Evolutionary conservation across 2,329 filamentous ascomycete species (phyloP).

Genomic region (Penicillium sclerotigenum): DNA sequence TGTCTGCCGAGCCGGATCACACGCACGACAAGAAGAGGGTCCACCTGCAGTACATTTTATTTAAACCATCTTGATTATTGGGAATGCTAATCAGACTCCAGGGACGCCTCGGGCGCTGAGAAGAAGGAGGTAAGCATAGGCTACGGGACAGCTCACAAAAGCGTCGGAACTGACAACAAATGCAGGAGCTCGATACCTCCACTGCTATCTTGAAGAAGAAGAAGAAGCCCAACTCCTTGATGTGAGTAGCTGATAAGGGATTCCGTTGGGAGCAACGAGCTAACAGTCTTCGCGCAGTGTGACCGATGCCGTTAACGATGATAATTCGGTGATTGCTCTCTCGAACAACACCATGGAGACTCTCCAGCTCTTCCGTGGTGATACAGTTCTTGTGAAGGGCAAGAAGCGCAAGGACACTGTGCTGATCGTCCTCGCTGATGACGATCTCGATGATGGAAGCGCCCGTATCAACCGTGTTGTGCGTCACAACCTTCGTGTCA

Average conservation of each 20-base stretch:
- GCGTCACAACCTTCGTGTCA: conserved; percentile 95
- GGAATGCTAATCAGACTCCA: conserved; percentile 49
- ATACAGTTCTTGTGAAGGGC: conserved; percentile 96
- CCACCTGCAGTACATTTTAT: conserved; percentile 67
- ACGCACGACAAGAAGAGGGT: conserved; percentile 73
- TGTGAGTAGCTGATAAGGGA: conserved; percentile 57
- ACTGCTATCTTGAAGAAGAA: conserved; percentile 99
- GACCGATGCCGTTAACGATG: conserved; percentile 97
- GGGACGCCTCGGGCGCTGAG: conserved; percentile 85
- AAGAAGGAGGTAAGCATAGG: conserved; percentile 65
- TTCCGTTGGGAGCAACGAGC: conserved; percentile 14
- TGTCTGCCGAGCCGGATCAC: conserved; percentile 66
- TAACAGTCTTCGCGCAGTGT: conserved; percentile 59
- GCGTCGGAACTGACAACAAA: conserved; percentile 18
- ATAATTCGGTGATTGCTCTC: conserved; percentile 98
- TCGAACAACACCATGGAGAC: conserved; percentile 99
- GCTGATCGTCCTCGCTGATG: conserved; percentile 93
- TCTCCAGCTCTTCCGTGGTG: conserved; percentile 95
- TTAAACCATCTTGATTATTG: conserved; percentile 7
- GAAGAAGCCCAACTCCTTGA: conserved; percentile 99
- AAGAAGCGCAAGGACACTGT: conserved; percentile 99
- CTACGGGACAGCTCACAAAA: conserved; percentile 38
- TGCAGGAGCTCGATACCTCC: conserved; percentile 79
- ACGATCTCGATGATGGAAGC: conserved; percentile 95
- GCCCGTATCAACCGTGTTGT: conserved; percentile 98